These are phyloP conservation scores for Cordyceps militaris DNA, from an alignment of 2,329 filamentous ascomycete genomes.

Conservation along the genomic window DNA sequence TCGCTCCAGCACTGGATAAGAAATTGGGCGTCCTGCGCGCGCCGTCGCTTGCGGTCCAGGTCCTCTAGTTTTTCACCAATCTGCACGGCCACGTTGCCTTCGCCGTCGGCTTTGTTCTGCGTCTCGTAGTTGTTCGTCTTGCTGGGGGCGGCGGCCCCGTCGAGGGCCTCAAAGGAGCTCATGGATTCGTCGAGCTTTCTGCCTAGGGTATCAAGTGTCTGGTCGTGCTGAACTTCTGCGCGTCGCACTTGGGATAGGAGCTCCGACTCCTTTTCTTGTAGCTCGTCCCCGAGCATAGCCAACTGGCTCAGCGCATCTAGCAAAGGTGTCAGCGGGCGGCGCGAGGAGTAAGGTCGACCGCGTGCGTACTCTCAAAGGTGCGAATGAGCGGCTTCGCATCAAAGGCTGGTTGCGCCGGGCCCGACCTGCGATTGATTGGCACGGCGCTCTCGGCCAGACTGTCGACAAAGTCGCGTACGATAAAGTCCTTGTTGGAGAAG, in stretches of 20 bases:
- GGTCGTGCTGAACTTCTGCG: constrained; percentile 85
- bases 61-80: constrained; percentile 93
- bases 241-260: constrained; percentile 81
- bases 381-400: constrained; percentile 96
- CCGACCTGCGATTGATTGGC: constrained; percentile 73
- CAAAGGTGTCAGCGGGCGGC: constrained; percentile 15
- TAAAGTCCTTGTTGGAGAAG: constrained; percentile 86
- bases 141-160: constrained; percentile 68
- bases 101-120: constrained; percentile 41
- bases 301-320: constrained; percentile 60
- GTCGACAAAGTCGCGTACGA: constrained; percentile 96
- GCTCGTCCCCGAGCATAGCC: constrained; percentile 67
- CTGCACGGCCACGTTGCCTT: constrained; percentile 85
- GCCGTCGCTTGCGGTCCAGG: constrained; percentile 80
- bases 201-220: constrained; percentile 81
- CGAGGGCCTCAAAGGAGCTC: constrained; percentile 82
- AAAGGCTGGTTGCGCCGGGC: constrained; percentile 58
- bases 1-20: constrained; percentile 96
- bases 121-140: constrained; percentile 29
- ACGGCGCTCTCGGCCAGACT: constrained; percentile 79
- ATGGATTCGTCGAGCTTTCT: constrained; percentile 88
- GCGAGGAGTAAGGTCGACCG: not conserved
- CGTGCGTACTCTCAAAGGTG: constrained; percentile 67
- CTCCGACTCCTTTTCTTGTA: constrained; percentile 87
- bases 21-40: constrained; percentile 90